Conservation (phyloP, 345 rosid species). For the Salix exigua region DNA sequence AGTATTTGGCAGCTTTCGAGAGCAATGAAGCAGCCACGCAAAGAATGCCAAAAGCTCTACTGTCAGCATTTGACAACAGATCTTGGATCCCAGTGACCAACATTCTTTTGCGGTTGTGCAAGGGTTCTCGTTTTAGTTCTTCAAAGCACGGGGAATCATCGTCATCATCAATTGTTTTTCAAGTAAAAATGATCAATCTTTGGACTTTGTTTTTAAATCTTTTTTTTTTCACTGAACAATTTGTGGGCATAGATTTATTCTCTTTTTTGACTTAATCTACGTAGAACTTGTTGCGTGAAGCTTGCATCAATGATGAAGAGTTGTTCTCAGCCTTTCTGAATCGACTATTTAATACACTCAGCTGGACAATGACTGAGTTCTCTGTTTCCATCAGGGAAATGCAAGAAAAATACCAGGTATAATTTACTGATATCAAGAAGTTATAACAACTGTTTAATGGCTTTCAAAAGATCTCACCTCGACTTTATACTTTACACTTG, state of each 20-base stretch:
- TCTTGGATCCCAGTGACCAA: slow-evolving; percentile 94
- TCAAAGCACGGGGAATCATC: slow-evolving; percentile 82
- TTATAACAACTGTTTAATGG: neutral
- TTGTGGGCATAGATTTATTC: slow-evolving; percentile 4
- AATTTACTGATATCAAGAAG: neutral
- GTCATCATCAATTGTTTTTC: slow-evolving; percentile 65
- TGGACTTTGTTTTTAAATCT: neutral
- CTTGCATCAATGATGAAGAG: slow-evolving; percentile 58
- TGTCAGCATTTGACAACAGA: slow-evolving; percentile 91
- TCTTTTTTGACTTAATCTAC: slow-evolving; percentile 15
- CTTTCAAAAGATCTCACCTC: neutral
- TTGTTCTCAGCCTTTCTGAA: slow-evolving; percentile 85
- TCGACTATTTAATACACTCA: slow-evolving; percentile 86
- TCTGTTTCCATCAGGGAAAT: slow-evolving; percentile 90
- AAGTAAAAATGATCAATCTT: slow-evolving; percentile 43
- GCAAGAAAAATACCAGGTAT: slow-evolving; percentile 92
- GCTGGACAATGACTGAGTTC: slow-evolving; percentile 98
- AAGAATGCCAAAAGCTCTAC: slow-evolving; percentile 67
- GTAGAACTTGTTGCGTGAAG: slow-evolving; percentile 80
- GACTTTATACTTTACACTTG: neutral
- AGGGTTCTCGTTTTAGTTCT: slow-evolving; percentile 76
- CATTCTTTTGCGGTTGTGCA: slow-evolving; percentile 82
- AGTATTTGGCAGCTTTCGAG: slow-evolving; percentile 80
- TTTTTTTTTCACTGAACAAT: neutral
- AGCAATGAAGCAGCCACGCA: slow-evolving; percentile 75